phyloP scores from a whole-genome alignment of 768 basidiomycete species.

The Cystobasidiopsis lactophilus region DNA sequence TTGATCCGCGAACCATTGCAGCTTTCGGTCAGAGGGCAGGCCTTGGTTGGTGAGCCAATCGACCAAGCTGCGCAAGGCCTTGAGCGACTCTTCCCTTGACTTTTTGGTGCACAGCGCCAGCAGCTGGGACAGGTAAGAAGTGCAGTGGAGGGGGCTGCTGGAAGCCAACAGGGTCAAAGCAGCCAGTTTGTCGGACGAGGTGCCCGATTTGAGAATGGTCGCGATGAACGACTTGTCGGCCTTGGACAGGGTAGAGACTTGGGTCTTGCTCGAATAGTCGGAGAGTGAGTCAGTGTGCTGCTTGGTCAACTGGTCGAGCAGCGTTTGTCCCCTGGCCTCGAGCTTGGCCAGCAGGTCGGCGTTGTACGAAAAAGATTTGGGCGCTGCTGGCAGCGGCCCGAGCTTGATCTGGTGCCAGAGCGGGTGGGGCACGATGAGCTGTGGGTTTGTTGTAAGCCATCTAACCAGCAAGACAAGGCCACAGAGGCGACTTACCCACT shows the following conservation, averaged over 20 bases:
- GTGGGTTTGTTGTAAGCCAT: not conserved
- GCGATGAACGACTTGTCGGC: slow-evolving; percentile 63
- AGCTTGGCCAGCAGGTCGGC: not conserved
- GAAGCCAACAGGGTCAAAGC: slow-evolving; percentile 70
- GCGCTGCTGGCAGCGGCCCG: not conserved
- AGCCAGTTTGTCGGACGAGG: slow-evolving; percentile 72
- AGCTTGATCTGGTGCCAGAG: slow-evolving; percentile 9
- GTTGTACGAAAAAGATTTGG: not conserved
- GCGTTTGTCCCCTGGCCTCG: slow-evolving; percentile 1
- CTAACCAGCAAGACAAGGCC: not conserved
- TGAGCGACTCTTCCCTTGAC: slow-evolving; percentile 75
- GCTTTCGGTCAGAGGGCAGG: slow-evolving; percentile 9
- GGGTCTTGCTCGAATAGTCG: not conserved
- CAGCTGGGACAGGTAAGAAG: slow-evolving; percentile 16
- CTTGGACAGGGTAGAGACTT: slow-evolving; percentile 23
- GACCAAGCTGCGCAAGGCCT: slow-evolving; percentile 69
- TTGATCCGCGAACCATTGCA: slow-evolving; percentile 7
- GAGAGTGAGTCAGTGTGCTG: slow-evolving; percentile 5
- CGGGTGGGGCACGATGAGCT: slow-evolving; percentile 9
- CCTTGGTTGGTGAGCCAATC: slow-evolving; percentile 83
- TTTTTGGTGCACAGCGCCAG: slow-evolving; percentile 27
- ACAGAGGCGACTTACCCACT: not conserved
- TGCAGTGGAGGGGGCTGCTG: slow-evolving; percentile 16
- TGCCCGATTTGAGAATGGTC: slow-evolving; percentile 67
- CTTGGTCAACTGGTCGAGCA: slow-evolving; percentile 2